phyloP scores from a whole-genome alignment of 2,329 filamentous ascomycete species.

The Bimuria novae-zelandiae region DNA sequence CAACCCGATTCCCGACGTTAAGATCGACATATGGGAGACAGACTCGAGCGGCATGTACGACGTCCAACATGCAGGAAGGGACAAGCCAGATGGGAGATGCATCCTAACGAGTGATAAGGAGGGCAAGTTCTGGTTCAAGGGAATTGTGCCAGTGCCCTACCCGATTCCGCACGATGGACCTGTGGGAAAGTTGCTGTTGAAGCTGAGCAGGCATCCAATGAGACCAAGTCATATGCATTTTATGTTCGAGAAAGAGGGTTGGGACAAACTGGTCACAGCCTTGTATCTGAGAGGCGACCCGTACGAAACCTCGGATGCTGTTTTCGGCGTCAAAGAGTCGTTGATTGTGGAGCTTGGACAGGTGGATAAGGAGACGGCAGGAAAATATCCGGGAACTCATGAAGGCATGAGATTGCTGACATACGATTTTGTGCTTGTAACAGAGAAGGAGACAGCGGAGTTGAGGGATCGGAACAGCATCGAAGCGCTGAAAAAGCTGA shows the following conservation, averaged over 20 bases:
- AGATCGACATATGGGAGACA: conserved; percentile 84
- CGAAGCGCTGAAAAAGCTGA: no score
- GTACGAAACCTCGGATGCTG: conserved; percentile 81
- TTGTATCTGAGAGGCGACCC: conserved; percentile 78
- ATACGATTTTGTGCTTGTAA: conserved; percentile 79
- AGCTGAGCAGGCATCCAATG: conserved; percentile 38
- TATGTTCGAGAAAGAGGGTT: conserved; percentile 67
- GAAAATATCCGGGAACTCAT: conserved; percentile 58
- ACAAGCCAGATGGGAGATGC: conserved; percentile 69
- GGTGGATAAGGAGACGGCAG: conserved; percentile 27
- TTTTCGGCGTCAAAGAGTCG: conserved; percentile 87
- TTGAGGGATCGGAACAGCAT: conserved; percentile 69
- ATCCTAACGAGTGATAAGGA: conserved; percentile 70
- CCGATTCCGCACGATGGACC: conserved; percentile 79
- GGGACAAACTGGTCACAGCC: conserved; percentile 81
- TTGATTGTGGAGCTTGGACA: conserved; percentile 53
- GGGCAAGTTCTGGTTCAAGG: conserved; percentile 82
- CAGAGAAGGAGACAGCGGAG: conserved; percentile 67
- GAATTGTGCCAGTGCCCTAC: conserved; percentile 82
- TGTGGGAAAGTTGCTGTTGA: conserved; percentile 57
- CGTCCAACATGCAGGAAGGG: conserved; percentile 70
- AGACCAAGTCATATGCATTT: conserved; percentile 45
- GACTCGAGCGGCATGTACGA: conserved; percentile 82
- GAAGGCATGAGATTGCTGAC: conserved; percentile 66
- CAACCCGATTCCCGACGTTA: conserved; percentile 65